phyloP scores from a whole-genome alignment of 495 filamentous ascomycete genomes.

The Penicillium silybi region DNA sequence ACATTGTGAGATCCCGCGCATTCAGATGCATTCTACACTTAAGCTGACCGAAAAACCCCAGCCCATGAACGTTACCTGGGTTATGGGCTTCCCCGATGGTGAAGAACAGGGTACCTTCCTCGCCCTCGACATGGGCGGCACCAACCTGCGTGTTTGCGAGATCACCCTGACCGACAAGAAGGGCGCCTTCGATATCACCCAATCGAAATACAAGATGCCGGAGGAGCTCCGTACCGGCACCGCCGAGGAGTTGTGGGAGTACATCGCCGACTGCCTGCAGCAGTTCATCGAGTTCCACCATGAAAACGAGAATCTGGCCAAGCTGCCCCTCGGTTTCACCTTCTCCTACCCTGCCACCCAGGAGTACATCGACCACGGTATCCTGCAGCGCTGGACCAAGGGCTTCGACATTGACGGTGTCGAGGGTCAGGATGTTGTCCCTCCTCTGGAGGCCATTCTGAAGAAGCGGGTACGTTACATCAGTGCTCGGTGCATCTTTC shows the following conservation, averaged over 20 bases:
- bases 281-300: constrained; percentile 96
- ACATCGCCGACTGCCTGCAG: constrained; percentile 94
- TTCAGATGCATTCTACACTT: neutral
- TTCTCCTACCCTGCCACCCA: constrained; percentile 98
- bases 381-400: constrained; percentile 98
- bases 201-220: constrained; percentile 97
- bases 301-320: constrained; percentile 55
- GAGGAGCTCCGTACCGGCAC: constrained; percentile 91
- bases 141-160: constrained; percentile 96
- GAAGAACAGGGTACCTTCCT: constrained; percentile 87
- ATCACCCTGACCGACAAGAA: constrained; percentile 85
- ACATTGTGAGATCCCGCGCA: constrained; percentile 64
- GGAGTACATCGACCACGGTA: constrained; percentile 92
- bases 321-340: constrained; percentile 87
- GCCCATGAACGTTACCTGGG: constrained; percentile 99
- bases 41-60: constrained; percentile 27
- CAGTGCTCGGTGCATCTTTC: neutral
- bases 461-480: constrained; percentile 61
- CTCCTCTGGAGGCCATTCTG: constrained; percentile 82
- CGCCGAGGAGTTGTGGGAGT: constrained; percentile 92
- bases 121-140: constrained; percentile 97
- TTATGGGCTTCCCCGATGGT: constrained; percentile 88
- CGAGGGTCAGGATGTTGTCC: constrained; percentile 91
- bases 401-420: constrained; percentile 97
- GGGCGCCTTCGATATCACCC: constrained; percentile 97